These are phyloP conservation scores for Candida sanyaensis DNA, from an alignment of 1,139 yeast genomes.

Conservation along the genomic window DNA sequence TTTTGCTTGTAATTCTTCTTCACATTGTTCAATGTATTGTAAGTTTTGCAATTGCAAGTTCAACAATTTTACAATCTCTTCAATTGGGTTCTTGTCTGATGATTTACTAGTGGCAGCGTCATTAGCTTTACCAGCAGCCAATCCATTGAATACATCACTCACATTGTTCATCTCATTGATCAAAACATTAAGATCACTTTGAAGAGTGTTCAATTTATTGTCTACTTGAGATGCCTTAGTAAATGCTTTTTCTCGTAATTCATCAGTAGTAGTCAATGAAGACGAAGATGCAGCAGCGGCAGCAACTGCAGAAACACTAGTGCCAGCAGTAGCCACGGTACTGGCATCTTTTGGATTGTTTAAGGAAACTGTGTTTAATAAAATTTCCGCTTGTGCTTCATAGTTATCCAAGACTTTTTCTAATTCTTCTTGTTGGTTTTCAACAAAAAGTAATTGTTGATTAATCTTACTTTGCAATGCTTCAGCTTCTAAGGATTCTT, in stretches of 20 bases:
- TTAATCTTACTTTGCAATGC: constrained; percentile 84
- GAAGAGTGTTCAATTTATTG: constrained; percentile 76
- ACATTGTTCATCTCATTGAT: constrained; percentile 86
- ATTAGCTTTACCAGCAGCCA: constrained; percentile 31
- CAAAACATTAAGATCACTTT: constrained; percentile 71
- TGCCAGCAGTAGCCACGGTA: constrained; percentile 8
- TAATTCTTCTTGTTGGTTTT: constrained; percentile 89
- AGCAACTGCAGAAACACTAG: constrained; percentile 11
- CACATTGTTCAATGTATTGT: constrained; percentile 80
- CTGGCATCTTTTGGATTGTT: constrained; percentile 15
- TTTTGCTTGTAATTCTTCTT: constrained; percentile 68
- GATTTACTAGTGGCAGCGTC: constrained; percentile 17
- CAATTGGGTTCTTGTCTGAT: constrained; percentile 48
- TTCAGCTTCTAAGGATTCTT: constrained; percentile 81
- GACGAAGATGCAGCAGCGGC: constrained; percentile 15
- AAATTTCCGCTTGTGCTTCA: constrained; percentile 78
- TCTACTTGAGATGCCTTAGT: constrained; percentile 84
- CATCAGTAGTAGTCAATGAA: constrained; percentile 57
- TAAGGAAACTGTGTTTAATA: constrained; percentile 47
- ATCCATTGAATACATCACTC: constrained; percentile 72
- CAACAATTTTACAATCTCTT: constrained; percentile 73
- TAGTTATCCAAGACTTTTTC: constrained; percentile 81
- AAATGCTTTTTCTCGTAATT: constrained; percentile 88
- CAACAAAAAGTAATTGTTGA: constrained; percentile 82
- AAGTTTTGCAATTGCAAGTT: constrained; percentile 89